Evolutionary conservation across 2,329 filamentous ascomycete genomes (phyloP).

Genomic region (Magnaporthiopsis incrustans): DNA sequence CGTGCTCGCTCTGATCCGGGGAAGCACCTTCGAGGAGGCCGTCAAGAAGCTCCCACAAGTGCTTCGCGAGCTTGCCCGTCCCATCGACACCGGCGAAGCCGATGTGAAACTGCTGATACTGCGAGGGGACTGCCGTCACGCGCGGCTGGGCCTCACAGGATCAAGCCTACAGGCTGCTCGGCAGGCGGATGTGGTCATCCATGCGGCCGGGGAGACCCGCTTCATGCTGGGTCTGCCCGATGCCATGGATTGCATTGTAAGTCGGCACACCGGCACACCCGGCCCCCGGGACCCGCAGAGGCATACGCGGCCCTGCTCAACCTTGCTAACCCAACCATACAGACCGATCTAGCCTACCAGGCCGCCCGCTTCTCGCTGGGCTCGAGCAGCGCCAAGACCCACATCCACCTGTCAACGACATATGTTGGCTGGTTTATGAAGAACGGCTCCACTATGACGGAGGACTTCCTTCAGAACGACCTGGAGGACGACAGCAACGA

Average conservation of each 20-base stretch:
- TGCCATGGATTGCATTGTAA: neutral
- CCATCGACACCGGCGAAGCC: neutral
- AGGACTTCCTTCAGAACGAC: neutral
- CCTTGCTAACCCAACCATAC: neutral
- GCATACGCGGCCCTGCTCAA: neutral
- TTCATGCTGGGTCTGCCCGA: neutral
- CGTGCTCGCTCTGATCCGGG: neutral
- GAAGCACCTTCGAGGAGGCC: neutral
- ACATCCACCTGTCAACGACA: neutral
- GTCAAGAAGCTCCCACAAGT: neutral
- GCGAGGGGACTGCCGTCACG: neutral
- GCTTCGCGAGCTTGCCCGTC: neutral
- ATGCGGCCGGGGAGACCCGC: neutral
- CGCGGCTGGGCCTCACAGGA: neutral
- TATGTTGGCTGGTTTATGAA: neutral
- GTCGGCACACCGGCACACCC: neutral
- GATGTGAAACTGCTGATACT: neutral
- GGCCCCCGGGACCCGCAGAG: neutral
- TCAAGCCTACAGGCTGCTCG: neutral
- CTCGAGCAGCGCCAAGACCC: neutral
- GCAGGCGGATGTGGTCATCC: neutral
- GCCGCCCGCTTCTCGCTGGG: neutral
- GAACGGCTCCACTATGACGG: neutral
- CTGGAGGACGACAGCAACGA: neutral
- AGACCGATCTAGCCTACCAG: neutral